These are phyloP conservation scores for Hura crepitans DNA, from an alignment of 441 rosid species.

Conservation along the genomic window DNA sequence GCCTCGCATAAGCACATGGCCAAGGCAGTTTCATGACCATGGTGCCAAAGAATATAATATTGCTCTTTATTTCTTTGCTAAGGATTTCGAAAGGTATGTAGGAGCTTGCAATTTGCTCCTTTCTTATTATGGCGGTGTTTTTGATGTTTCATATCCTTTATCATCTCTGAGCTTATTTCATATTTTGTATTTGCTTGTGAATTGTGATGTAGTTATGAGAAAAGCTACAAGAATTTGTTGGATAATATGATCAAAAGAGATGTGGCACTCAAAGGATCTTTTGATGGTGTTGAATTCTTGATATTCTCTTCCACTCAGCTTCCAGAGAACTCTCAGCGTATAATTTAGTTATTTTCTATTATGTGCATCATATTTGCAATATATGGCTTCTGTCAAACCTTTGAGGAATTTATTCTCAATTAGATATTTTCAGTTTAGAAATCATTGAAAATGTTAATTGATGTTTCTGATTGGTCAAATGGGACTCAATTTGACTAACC, in stretches of 20 bases:
- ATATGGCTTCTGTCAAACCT: background rate
- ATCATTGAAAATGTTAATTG: background rate
- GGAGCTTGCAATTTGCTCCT: background rate
- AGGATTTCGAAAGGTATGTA: slow-evolving; percentile 73
- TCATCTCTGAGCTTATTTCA: slow-evolving; percentile 6
- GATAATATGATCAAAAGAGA: slow-evolving; percentile 79
- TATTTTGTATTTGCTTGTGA: slow-evolving; percentile 29
- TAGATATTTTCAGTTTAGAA: background rate
- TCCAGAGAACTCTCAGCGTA: slow-evolving; percentile 83
- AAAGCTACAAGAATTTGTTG: slow-evolving; percentile 64
- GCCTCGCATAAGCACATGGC: slow-evolving; percentile 80
- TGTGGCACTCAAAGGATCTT: slow-evolving; percentile 77
- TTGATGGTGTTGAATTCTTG: slow-evolving; percentile 71
- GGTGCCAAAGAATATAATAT: slow-evolving; percentile 84
- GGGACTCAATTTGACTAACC: background rate
- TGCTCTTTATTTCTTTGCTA: slow-evolving; percentile 96
- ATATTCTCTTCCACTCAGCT: slow-evolving; percentile 89
- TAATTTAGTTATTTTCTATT: slow-evolving; percentile 31
- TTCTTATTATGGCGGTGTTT: background rate
- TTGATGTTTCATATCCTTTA: slow-evolving; percentile 2
- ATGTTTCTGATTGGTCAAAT: background rate
- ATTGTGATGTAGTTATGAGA: slow-evolving; percentile 86
- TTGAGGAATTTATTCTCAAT: background rate
- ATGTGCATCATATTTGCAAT: slow-evolving; percentile 1
- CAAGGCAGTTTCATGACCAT: slow-evolving; percentile 59